A percentile compares a stretch with the other conserved stretches of the same genome.
Conservation (phyloP, 768 basidiomycete species). For the Goffeauzyma gilvescens region DNA sequence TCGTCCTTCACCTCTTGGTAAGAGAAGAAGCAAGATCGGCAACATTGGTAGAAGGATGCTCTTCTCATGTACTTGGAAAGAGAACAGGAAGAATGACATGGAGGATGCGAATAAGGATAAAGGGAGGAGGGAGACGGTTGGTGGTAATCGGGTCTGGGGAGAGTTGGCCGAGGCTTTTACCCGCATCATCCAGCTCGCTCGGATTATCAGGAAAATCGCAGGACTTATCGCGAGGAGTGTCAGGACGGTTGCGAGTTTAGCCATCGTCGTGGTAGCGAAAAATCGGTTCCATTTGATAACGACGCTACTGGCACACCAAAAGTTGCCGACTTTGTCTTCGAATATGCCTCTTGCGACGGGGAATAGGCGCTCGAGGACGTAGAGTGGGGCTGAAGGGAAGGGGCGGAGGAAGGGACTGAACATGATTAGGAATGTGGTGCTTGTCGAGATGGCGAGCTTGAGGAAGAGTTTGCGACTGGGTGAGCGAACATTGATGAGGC, state of each 20-base stretch:
- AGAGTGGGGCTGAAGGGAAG: constrained; percentile 38
- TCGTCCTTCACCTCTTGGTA: constrained; percentile 21
- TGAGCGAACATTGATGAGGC: background rate
- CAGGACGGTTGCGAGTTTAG: constrained; percentile 41
- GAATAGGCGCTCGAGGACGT: constrained; percentile 64
- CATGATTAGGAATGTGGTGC: constrained; percentile 45
- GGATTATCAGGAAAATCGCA: constrained; percentile 22
- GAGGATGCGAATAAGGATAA: constrained; percentile 62
- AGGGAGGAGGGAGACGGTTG: constrained; percentile 51
- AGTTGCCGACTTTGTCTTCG: constrained; percentile 55
- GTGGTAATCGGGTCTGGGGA: constrained; percentile 12
- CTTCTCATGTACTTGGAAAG: constrained; percentile 94
- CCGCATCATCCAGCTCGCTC: constrained; percentile 13
- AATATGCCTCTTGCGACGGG: constrained; percentile 54
- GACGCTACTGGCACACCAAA: constrained; percentile 88
- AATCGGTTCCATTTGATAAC: constrained; percentile 58
- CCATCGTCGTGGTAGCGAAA: constrained; percentile 13
- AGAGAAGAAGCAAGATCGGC: constrained; percentile 53
- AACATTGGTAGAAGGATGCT: constrained; percentile 68
- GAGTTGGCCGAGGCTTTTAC: background rate
- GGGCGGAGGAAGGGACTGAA: constrained; percentile 57
- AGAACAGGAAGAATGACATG: constrained; percentile 87
- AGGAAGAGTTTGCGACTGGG: constrained; percentile 40
- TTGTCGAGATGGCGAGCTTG: constrained; percentile 46
- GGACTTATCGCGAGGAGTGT: constrained; percentile 53